Conservation (phyloP, 495 filamentous ascomycete genomes). For the Baudoinia panamericana region DNA sequence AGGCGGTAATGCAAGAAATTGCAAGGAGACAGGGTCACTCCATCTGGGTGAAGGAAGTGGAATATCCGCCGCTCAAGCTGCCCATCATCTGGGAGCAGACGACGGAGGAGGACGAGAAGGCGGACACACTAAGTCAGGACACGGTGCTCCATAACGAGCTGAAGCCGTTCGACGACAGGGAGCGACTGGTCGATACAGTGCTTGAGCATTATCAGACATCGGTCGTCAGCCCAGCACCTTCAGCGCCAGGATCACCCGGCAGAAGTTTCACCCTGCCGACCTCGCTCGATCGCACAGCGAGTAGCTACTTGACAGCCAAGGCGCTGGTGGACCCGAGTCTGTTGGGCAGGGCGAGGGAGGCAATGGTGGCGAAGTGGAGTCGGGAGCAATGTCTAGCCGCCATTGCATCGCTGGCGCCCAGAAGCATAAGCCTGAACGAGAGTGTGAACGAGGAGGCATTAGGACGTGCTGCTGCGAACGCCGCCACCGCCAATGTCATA, state of each 20-base stretch:
- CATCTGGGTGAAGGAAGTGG: constrained; percentile 62
- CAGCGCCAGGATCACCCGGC: constrained; percentile 22
- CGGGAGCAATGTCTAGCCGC: constrained; percentile 54
- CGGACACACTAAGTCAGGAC: constrained; percentile 42
- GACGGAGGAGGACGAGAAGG: constrained; percentile 36
- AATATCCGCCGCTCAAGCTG: constrained; percentile 40
- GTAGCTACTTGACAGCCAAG: constrained; percentile 8
- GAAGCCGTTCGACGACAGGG: constrained; percentile 52
- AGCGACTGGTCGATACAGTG: constrained; percentile 55
- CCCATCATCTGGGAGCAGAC: constrained; percentile 31
- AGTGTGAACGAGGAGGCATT: constrained; percentile 35
- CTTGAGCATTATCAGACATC: constrained; percentile 61
- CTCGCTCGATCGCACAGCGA: constrained; percentile 4
- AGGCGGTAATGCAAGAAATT: constrained; percentile 62
- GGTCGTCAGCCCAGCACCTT: constrained; percentile 50
- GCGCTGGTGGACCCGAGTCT: constrained; percentile 21
- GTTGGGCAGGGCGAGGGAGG: constrained; percentile 47
- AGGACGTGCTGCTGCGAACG: constrained; percentile 6
- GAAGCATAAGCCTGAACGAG: constrained; percentile 57
- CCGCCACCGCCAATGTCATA: no score
- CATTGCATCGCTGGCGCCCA: constrained; percentile 52
- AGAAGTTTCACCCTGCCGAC: constrained; percentile 5
- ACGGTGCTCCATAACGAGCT: constrained; percentile 28
- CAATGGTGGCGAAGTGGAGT: constrained; percentile 65
- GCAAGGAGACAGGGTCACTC: constrained; percentile 52